phyloP scores from a whole-genome alignment of 140 eudicot species.

The Senecio squalidus region DNA sequence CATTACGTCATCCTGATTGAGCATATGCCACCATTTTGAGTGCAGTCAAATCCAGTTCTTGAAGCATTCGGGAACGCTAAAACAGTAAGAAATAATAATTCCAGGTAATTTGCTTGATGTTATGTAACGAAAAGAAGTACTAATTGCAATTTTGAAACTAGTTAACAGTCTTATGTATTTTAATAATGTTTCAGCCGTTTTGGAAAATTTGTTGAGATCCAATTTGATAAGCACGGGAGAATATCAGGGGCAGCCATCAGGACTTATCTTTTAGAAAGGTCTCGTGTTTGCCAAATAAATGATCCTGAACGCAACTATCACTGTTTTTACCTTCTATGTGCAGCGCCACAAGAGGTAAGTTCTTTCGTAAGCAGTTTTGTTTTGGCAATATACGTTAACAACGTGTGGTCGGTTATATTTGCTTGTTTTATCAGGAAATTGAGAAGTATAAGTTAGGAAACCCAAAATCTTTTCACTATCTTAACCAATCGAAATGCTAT shows the following conservation, averaged over 20 bases:
- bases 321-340: slow-evolving; percentile 96
- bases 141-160: no score
- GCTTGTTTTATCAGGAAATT: slow-evolving; percentile 54
- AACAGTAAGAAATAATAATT: slow-evolving; percentile 97
- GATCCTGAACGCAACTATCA: slow-evolving; percentile 98
- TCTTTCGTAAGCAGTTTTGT: background rate
- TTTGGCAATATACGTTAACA: slow-evolving; percentile 1
- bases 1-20: slow-evolving; percentile 12
- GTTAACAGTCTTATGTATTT: slow-evolving; percentile 6
- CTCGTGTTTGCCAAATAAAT: slow-evolving; percentile 96
- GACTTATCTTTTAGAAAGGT: slow-evolving; percentile 94
- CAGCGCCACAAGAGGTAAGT: slow-evolving; percentile 95
- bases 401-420: slow-evolving; percentile 10
- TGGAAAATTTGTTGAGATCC: slow-evolving; percentile 99
- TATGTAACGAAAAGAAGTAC: no score
- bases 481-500: slow-evolving; percentile 94
- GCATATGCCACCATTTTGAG: slow-evolving; percentile 14
- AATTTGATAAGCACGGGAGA: slow-evolving; percentile 95
- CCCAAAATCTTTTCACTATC: slow-evolving; percentile 94
- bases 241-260: slow-evolving; percentile 99
- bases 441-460: slow-evolving; percentile 76
- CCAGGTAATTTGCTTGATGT: slow-evolving; percentile 67
- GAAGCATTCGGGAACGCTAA: slow-evolving; percentile 99
- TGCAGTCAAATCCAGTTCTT: slow-evolving; percentile 99
- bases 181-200: slow-evolving; percentile 75